Evolutionary conservation across 306 rosid species (phyloP), one percentile per base, ranked within the genome.

Genomic region (Benincasa hispida): DNA sequence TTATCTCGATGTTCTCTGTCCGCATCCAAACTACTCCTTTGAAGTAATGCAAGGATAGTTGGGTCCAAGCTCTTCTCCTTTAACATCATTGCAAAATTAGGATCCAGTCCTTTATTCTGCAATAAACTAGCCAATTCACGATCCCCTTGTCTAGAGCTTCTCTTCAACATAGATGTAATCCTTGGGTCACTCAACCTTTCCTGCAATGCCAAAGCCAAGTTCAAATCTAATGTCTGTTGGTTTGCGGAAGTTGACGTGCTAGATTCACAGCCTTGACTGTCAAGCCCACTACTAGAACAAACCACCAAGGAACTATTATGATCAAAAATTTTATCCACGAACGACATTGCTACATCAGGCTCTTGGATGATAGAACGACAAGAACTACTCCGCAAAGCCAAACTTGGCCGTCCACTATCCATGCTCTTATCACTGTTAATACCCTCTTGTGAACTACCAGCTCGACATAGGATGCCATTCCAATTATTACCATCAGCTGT

Each of bases 81-180:
- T 82, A 95, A 84, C 99, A 95, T 95, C 99, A 95, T 85, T 74
- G 93, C 99, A 87, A 95, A 95, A 91, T 95, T 95, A 22, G 99
- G 99, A 87, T 95, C 99, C 87, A 95, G 80, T 58, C 99, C 99
- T 85, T 95, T 95, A 88, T 95, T 93, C 76, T 95, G 93, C 83
- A 95, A 87, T 74, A 95, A 86, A 82, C 85, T 86, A 62, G 91
- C 90, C 50, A 95, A 83, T 66, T 92, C 99, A 58, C 74, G 86
- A 82, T 95, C 98, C 72, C 98, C 97, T 78, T 88, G 93, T 77
- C 96, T 89, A 59, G 89, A 83, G 70, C 90, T 89, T 81, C 87
- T 87, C 85, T 90, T 95, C 80, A 95, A 82, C 83, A 92, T 87
- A 67, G 93, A 90, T 77, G 98, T 88, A 70, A 95, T 88, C 89